phyloP scores from a whole-genome alignment of 257 asterid genomes.

The Solanum acaule region DNA sequence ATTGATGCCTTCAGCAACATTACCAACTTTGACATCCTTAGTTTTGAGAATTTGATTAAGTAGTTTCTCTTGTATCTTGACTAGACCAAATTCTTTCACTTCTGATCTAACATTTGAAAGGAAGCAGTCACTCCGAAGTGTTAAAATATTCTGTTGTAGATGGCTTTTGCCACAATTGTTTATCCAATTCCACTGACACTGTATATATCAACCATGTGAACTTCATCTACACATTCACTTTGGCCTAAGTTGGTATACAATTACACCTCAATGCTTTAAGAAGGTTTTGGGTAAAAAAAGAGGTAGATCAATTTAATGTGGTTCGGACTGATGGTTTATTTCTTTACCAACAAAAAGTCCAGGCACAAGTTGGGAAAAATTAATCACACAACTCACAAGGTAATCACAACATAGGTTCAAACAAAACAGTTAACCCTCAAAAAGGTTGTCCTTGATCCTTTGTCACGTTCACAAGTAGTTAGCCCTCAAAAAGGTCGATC shows the following conservation, averaged over 20 bases:
- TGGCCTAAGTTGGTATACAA: neutral
- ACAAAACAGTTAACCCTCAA: neutral
- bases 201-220: neutral
- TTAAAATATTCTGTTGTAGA: neutral
- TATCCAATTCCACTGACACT: neutral
- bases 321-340: neutral
- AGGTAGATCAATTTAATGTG: neutral
- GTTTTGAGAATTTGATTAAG: too few species aligned
- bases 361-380: neutral
- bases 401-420: neutral
- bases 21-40: too few species aligned
- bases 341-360: neutral
- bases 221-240: neutral
- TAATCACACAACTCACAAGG: neutral
- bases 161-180: neutral
- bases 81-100: neutral
- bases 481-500: neutral
- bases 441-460: neutral
- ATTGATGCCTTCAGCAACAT: too few species aligned
- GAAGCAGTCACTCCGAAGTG: neutral
- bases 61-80: too few species aligned
- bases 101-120: neutral
- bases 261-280: neutral
- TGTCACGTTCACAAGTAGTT: neutral
- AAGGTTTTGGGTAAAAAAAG: neutral